Evolutionary conservation across 106 monocot genomes (phyloP).

Genomic region (Dendrobium catenatum): DNA sequence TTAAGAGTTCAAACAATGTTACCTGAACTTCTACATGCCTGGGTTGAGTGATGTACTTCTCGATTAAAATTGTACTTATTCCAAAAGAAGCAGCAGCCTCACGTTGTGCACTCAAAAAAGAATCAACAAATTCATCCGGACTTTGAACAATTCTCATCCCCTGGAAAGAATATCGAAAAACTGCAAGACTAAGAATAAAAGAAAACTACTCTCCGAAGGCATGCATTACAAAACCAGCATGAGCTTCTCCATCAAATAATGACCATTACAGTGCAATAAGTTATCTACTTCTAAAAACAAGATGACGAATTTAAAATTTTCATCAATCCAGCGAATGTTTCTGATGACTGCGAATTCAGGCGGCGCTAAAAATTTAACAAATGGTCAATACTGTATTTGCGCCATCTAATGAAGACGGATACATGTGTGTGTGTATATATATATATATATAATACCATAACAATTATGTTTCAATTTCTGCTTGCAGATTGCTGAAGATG

Average conservation of each 20-base stretch:
- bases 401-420: background rate
- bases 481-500: too few species aligned
- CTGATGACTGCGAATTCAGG: background rate
- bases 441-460: too few species aligned
- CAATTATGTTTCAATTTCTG: too few species aligned
- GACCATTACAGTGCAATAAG: background rate
- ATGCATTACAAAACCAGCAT: background rate
- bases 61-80: conserved; percentile 66
- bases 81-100: conserved; percentile 99
- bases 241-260: background rate
- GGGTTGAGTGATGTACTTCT: conserved; percentile 95
- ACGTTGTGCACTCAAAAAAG: conserved; percentile 75
- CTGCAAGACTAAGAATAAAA: conserved; percentile 7
- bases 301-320: background rate
- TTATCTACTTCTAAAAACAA: background rate
- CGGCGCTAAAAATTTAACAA: background rate
- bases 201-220: background rate
- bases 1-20: conserved; percentile 12
- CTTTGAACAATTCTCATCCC: conserved; percentile 92
- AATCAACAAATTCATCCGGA: conserved; percentile 75
- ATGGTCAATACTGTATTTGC: background rate
- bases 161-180: conserved; percentile 25
- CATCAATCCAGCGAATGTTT: background rate
- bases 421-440: too few species aligned
- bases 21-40: conserved; percentile 99